phyloP scores from a whole-genome alignment of 2,329 filamentous ascomycete genomes.

The Aspergillus sp. region DNA sequence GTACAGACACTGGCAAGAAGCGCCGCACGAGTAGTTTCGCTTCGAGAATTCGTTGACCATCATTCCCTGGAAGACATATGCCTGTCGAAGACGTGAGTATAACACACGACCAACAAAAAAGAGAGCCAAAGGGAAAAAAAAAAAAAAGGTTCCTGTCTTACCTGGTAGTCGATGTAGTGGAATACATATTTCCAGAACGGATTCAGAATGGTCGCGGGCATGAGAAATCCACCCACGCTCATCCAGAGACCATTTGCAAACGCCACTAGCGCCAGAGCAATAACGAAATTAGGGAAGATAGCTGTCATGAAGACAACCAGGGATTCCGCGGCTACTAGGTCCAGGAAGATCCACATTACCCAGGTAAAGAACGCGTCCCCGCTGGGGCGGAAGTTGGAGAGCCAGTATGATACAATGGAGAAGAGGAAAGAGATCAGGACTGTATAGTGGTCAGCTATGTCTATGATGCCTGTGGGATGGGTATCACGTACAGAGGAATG shows the following conservation, averaged over 20 bases:
- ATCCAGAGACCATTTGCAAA: slow-evolving; percentile 92
- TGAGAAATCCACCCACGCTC: slow-evolving; percentile 80
- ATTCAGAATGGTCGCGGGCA: slow-evolving; percentile 70
- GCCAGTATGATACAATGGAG: slow-evolving; percentile 75
- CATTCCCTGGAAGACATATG: slow-evolving; percentile 87
- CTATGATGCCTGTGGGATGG: neutral
- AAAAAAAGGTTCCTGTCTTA: slow-evolving; percentile 8
- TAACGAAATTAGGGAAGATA: slow-evolving; percentile 76
- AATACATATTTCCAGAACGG: slow-evolving; percentile 85
- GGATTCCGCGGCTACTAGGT: slow-evolving; percentile 77
- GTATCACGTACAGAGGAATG: slow-evolving; percentile 63
- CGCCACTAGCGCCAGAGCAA: slow-evolving; percentile 74
- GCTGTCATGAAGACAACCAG: slow-evolving; percentile 75
- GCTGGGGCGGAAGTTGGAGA: slow-evolving; percentile 70
- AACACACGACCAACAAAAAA: too few species aligned
- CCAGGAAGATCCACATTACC: slow-evolving; percentile 82
- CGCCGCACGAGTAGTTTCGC: slow-evolving; percentile 64
- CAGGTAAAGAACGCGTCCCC: slow-evolving; percentile 70
- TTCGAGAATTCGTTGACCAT: slow-evolving; percentile 83
- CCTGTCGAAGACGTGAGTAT: too few species aligned
- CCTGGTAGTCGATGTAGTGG: slow-evolving; percentile 85
- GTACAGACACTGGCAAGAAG: slow-evolving; percentile 69
- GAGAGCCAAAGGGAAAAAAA: neutral
- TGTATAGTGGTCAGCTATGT: too few species aligned
- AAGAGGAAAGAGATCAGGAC: slow-evolving; percentile 75